Base-by-base conservation (phyloP, 345 rosid species). In the Fremontodendron californicum region DNA sequence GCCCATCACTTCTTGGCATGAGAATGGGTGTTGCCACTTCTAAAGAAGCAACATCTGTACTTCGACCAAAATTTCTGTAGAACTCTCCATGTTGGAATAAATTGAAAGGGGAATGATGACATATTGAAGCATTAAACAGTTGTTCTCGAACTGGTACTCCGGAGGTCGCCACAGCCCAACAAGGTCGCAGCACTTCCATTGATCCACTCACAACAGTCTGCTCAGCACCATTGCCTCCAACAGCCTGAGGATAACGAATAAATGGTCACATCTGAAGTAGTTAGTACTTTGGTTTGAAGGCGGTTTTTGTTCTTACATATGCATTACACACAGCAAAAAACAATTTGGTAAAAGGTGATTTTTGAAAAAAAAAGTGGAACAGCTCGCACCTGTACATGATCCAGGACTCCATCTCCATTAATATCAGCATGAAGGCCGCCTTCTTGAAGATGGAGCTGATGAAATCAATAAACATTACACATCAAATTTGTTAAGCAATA, bases 341-440 rank as follows among this genome's bases (percentile, higher is more conserved):
- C 21, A 71, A 31, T 49, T 49, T 3, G 9, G 60, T 69, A 29
- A 23, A 29, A 29, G 25, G 74, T 11, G 67, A 57, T 62, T 4
- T 16, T 31, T 0, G 29, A 33, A 13, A 25, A 51, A 60, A 65
- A 2, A 7, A 65, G 77, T 67, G 27, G 39, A 40, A 46, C 29
- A 31, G 71, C 13, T 23, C 33, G 73, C 81, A 94, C 99, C 97
- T 92, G 99, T 37, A 96, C 98, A 88, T 96, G 98, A 85, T 96
- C 99, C 31, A 96, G 94, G 78, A 96, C 97, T 71, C 99, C 99
- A 79, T 96, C 99, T 71, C 99, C 99, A 68, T 96, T 94, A 74
- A 96, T 90, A 86, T 96, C 99, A 46, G 98, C 99, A 87, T 96
- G 99, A 83, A 96, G 97, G 70, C 99, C 98, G 55, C 99, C 99